These are phyloP conservation scores for Digitaria exilis DNA, from an alignment of 202 grass and related monocot genomes.

Conservation along the genomic window DNA sequence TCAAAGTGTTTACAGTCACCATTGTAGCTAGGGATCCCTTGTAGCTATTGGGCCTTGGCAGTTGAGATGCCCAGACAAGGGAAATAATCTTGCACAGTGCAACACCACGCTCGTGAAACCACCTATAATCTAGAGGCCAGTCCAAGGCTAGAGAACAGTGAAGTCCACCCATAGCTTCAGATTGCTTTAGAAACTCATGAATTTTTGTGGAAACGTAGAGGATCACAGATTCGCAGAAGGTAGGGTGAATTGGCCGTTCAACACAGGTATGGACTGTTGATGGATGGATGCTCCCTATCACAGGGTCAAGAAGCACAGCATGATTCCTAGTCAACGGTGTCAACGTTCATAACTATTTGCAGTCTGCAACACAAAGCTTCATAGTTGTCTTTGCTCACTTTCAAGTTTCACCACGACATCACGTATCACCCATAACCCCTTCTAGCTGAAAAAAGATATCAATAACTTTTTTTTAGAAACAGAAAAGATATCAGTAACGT, in stretches of 20 bases:
- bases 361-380: background rate
- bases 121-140: background rate
- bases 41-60: too few relatives aligned
- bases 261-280: background rate
- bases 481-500: too few relatives aligned
- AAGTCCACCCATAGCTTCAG: background rate
- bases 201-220: too few relatives aligned
- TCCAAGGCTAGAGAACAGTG: background rate
- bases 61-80: conserved; percentile 2
- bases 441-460: too few relatives aligned
- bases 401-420: background rate
- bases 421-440: too few relatives aligned
- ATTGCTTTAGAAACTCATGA: too few relatives aligned
- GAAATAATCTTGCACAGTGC: conserved; percentile 39
- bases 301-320: background rate
- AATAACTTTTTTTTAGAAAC: too few relatives aligned
- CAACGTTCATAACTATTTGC: conserved; percentile 20
- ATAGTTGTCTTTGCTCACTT: background rate
- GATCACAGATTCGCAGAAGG: background rate
- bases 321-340: background rate
- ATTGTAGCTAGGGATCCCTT: too few relatives aligned
- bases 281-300: background rate
- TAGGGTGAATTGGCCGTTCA: background rate
- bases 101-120: background rate
- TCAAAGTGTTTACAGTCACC: background rate